A percentile compares a stretch with the other conserved stretches of the same genome.
phyloP scores from a whole-genome alignment of 2,329 filamentous ascomycete species.

The Fusarium verticillioides region DNA sequence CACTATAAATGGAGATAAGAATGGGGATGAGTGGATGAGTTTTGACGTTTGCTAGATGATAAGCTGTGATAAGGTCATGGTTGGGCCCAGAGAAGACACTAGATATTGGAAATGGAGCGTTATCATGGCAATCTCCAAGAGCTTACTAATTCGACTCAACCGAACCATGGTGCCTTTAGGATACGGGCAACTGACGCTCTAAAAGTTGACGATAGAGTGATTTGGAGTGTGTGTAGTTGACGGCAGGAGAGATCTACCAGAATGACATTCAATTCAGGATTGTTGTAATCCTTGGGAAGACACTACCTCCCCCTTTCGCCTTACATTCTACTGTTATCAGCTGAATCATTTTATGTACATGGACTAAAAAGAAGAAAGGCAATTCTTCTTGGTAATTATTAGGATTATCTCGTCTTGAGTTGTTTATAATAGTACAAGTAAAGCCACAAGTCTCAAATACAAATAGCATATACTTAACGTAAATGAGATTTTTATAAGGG shows the following conservation, averaged over 20 bases:
- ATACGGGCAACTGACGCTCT: not conserved
- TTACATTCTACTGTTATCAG: not conserved
- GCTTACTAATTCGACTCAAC: not conserved
- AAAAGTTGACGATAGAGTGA: not conserved
- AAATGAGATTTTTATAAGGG: not conserved
- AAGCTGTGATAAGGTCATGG: not conserved
- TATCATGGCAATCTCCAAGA: not conserved
- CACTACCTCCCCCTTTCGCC: not conserved
- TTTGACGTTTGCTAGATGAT: not conserved
- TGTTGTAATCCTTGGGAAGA: not conserved
- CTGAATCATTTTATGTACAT: not conserved
- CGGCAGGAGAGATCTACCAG: not conserved
- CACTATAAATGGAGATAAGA: not conserved
- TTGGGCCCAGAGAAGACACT: not conserved
- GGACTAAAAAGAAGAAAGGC: not conserved
- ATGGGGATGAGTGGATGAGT: not conserved
- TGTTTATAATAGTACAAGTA: not conserved
- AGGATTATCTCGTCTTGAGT: not conserved
- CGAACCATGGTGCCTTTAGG: not conserved
- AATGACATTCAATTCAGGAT: not conserved
- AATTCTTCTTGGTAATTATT: no score
- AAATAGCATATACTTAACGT: not conserved
- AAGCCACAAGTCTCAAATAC: not conserved
- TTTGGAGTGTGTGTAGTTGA: not conserved
- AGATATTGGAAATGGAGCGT: not conserved